These are phyloP conservation scores for Verticillium alfalfae DNA, from an alignment of 2,329 filamentous ascomycete genomes.

Conservation along the genomic window DNA sequence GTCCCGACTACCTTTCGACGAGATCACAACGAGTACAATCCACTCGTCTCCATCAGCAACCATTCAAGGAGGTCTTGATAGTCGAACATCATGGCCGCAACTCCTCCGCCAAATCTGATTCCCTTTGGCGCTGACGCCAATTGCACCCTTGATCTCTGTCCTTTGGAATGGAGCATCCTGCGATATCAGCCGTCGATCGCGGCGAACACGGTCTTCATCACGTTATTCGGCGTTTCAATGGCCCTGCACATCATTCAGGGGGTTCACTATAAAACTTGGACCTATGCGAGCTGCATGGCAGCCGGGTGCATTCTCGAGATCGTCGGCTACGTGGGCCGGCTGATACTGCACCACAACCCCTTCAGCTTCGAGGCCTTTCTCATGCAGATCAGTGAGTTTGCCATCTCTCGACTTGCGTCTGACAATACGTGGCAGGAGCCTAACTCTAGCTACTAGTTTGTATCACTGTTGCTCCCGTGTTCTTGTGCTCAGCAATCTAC, in stretches of 20 bases:
- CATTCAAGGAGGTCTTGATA: no score
- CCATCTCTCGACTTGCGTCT: not conserved
- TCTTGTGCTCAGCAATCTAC: constrained; percentile 20
- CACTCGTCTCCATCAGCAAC: no score
- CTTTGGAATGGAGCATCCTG: constrained; percentile 32
- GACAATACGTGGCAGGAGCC: no score
- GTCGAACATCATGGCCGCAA: not conserved
- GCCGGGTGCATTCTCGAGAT: constrained; percentile 51
- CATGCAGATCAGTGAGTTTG: constrained; percentile 47
- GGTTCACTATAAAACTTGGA: constrained; percentile 33
- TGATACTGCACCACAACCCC: constrained; percentile 50
- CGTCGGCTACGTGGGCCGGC: constrained; percentile 56
- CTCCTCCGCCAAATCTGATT: constrained; percentile 1
- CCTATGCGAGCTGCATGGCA: constrained; percentile 42
- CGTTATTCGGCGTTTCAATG: constrained; percentile 35
- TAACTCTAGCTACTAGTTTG: constrained; percentile 23
- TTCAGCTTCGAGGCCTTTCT: constrained; percentile 55
- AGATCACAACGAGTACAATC: no score
- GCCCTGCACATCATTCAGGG: constrained; percentile 34
- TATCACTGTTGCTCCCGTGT: constrained; percentile 23
- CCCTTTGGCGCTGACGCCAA: constrained; percentile 36
- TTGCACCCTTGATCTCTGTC: constrained; percentile 41
- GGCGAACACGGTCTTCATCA: constrained; percentile 28
- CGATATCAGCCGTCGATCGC: constrained; percentile 32
- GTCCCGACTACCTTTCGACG: no score